phyloP scores from a whole-genome alignment of 208 protist genomes.

The Acanthamoeba healyi region DNA sequence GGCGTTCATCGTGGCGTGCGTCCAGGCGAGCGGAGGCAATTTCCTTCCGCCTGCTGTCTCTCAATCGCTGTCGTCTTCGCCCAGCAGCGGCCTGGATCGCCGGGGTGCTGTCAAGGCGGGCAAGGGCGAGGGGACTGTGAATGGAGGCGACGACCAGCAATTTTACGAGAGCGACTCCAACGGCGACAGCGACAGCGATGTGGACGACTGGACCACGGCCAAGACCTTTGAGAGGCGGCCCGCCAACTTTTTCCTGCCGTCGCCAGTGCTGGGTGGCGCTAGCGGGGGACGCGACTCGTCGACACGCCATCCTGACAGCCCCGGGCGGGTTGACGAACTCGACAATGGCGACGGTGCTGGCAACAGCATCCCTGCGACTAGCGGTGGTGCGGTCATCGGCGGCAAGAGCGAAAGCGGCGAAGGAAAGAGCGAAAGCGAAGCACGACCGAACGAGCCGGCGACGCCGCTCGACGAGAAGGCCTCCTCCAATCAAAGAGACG shows the following conservation, averaged over 20 bases:
- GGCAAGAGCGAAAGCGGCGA: neutral
- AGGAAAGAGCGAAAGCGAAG: neutral
- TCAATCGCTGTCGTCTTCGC: neutral
- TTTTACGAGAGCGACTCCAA: no score
- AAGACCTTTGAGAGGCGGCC: conserved; percentile 5
- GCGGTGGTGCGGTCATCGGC: neutral
- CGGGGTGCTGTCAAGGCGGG: neutral
- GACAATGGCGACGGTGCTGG: neutral
- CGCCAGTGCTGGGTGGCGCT: neutral
- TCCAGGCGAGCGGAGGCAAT: conserved; percentile 35
- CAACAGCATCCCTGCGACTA: neutral
- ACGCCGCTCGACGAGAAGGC: neutral
- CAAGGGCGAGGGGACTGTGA: neutral
- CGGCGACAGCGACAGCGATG: neutral
- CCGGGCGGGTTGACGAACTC: conserved; percentile 5
- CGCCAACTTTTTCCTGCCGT: neutral
- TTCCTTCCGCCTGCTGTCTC: neutral
- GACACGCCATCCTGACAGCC: neutral
- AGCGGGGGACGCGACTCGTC: conserved; percentile 13
- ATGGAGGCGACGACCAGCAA: neutral
- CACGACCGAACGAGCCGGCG: neutral
- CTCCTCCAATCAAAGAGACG: neutral
- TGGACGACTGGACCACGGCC: conserved; percentile 14
- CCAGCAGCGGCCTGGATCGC: neutral
- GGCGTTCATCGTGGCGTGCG: conserved; percentile 31